Base-by-base conservation (phyloP, 1,139 yeast genomes). In the Geotrichum candidum region DNA sequence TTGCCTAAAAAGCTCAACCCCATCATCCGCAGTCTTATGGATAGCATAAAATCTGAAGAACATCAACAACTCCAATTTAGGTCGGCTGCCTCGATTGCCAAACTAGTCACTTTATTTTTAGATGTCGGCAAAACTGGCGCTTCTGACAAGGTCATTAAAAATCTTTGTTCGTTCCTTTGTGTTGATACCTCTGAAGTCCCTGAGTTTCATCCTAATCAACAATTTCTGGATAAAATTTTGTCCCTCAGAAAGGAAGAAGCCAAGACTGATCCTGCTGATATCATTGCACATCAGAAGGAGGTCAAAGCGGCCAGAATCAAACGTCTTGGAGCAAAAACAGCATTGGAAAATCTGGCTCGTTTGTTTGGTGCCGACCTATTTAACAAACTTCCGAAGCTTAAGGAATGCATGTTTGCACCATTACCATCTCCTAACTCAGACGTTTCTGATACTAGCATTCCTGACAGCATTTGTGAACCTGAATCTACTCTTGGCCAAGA, bases 101-200 rank as follows among this genome's bases (percentile, higher is more conserved):
- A 77, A 45, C 79, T 95, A 62, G 84, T 92, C 50, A 72, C 77
- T 38, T 81, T 83, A 67, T 81, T 95, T 65, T 78, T 84, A 52
- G 73, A 73, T 0, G 77, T 77, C 13, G 85, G 84, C 11, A 91
- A 92, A 69, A 74, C 74, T 25, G 85, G 86, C 52, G 96, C 95
- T 2, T 86, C 94, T 2, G 96, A 90, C 68, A 95, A 94, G 72
- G 87, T 94, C 66, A 84, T 90, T 59, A 92, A 90, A 72, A 95
- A 95, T 70, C 77, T 95, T 61, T 90, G 97, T 76, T 96, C 96
- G 0, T 94, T 94, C 72, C 74, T 94, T 57, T 94, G 99, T 77
- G 97, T 92, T 52, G 99, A 94, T 73, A 90, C 97, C 0, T 84
- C 95, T 5, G 98, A 92, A 73, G 97, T 94, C 46, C 99, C 99